Evolutionary conservation across 169 alveolate species (phyloP).

Genomic region (Eimeria brunetti): DNA sequence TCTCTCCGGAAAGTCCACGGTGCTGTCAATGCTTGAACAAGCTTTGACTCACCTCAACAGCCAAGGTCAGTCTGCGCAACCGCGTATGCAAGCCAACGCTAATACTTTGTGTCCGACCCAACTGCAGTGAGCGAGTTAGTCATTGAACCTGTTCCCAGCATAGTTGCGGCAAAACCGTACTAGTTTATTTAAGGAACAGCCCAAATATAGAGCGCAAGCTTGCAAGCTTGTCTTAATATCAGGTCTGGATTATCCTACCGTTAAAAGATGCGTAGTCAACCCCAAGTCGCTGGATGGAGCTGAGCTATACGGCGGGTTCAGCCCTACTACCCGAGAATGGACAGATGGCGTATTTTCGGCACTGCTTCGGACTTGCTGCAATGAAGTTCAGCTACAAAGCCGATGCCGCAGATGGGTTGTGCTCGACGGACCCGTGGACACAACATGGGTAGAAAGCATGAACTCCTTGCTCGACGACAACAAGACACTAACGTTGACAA

Average conservation of each 20-base stretch:
- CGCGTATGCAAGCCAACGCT: neutral
- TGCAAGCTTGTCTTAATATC: neutral
- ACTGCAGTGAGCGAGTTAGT: neutral
- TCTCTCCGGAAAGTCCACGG: slow-evolving; percentile 96
- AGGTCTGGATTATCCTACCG: slow-evolving; percentile 40
- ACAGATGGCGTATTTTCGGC: slow-evolving; percentile 95
- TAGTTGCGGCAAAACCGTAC: no score
- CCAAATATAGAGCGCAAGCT: neutral
- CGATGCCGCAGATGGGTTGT: slow-evolving; percentile 93
- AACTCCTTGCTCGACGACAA: slow-evolving; percentile 97
- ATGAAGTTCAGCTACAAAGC: slow-evolving; percentile 82
- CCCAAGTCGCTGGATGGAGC: slow-evolving; percentile 94
- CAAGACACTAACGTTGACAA: slow-evolving; percentile 95
- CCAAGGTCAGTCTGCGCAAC: slow-evolving; percentile 80
- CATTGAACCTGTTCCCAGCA: neutral
- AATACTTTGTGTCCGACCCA: neutral
- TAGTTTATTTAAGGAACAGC: neutral
- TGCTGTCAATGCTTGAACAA: slow-evolving; percentile 88
- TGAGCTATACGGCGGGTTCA: slow-evolving; percentile 93
- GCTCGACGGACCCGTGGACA: slow-evolving; percentile 97
- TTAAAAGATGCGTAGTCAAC: slow-evolving; percentile 90
- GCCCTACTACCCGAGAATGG: slow-evolving; percentile 95
- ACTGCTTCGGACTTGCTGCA: slow-evolving; percentile 89
- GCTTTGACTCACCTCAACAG: slow-evolving; percentile 86
- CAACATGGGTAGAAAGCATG: slow-evolving; percentile 98